A percentile compares a stretch with the other conserved stretches of the same genome.
Evolutionary conservation across 345 rosid species (phyloP).

Genomic region (Punica granatum): DNA sequence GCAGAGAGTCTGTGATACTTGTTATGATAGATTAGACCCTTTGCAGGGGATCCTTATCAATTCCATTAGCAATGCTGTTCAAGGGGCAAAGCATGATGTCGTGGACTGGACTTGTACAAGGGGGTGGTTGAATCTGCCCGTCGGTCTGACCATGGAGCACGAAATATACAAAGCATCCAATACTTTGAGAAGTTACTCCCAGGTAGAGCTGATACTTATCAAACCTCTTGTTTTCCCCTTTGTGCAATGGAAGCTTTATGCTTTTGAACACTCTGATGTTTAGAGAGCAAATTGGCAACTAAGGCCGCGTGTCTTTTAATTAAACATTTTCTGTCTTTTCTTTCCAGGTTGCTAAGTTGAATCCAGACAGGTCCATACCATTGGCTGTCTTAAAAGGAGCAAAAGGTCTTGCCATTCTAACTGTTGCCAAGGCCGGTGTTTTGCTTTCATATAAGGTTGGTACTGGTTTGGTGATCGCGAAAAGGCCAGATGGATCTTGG

Average conservation of each 20-base stretch:
- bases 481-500: slow-evolving; percentile 90
- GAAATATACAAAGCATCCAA: slow-evolving; percentile 90
- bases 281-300: background rate
- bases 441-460: slow-evolving; percentile 72
- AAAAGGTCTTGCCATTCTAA: slow-evolving; percentile 77
- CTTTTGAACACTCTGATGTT: background rate
- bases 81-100: slow-evolving; percentile 92
- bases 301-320: background rate
- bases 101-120: slow-evolving; percentile 87
- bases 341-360: slow-evolving; percentile 54
- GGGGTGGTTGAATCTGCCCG: slow-evolving; percentile 92
- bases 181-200: slow-evolving; percentile 69
- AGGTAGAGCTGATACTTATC: slow-evolving; percentile 28
- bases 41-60: slow-evolving; percentile 71
- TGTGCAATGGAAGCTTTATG: background rate
- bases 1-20: slow-evolving; percentile 87
- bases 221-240: background rate
- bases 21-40: slow-evolving; percentile 96
- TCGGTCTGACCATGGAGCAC: slow-evolving; percentile 90
- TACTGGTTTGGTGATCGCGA: slow-evolving; percentile 79
- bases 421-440: slow-evolving; percentile 91
- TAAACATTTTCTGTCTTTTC: background rate
- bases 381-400: slow-evolving; percentile 68
- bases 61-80: slow-evolving; percentile 82
- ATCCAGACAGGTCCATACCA: slow-evolving; percentile 89